Evolutionary conservation across 306 rosid genomes (phyloP).

Genomic region (Potentilla sterilis): DNA sequence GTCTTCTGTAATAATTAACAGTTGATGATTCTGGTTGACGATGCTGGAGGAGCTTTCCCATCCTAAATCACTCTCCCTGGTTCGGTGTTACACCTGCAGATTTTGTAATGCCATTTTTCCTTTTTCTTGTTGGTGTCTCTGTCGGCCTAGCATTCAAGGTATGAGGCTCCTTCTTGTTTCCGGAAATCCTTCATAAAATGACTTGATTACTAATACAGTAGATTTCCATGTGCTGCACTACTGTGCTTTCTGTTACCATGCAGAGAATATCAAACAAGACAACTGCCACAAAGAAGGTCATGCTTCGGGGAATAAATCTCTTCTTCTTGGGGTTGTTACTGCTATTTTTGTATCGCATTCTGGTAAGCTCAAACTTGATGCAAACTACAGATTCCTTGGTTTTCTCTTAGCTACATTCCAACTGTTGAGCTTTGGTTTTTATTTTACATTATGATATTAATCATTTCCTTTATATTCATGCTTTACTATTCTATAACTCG

Average conservation of each 20-base stretch:
- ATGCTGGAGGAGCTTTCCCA: constrained; percentile 71
- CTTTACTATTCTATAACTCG: neutral
- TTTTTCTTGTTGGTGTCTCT: constrained; percentile 70
- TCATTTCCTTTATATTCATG: neutral
- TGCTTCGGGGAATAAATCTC: constrained; percentile 57
- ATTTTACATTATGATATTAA: no score
- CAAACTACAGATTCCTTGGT: constrained; percentile 2
- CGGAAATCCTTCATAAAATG: neutral
- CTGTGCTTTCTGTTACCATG: constrained; percentile 16
- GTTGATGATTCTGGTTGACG: constrained; percentile 79
- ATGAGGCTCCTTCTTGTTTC: neutral
- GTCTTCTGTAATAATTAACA: constrained; percentile 16
- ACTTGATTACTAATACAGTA: neutral
- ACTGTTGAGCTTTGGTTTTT: no score
- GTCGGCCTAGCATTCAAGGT: constrained; percentile 73
- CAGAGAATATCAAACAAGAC: constrained; percentile 65
- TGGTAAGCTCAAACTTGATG: constrained; percentile 3
- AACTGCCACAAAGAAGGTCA: constrained; percentile 53
- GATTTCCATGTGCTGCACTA: neutral
- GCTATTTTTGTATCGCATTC: constrained; percentile 38
- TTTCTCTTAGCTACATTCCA: constrained; percentile 8
- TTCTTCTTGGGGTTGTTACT: constrained; percentile 64
- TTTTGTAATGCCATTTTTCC: constrained; percentile 80
- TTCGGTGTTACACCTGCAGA: constrained; percentile 76
- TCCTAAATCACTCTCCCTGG: constrained; percentile 86